Percentiles rank a stretch among this genome's conserved stretches.
Conservation (phyloP, 2,329 filamentous ascomycete species). For the Botrytis cinerea region DNA sequence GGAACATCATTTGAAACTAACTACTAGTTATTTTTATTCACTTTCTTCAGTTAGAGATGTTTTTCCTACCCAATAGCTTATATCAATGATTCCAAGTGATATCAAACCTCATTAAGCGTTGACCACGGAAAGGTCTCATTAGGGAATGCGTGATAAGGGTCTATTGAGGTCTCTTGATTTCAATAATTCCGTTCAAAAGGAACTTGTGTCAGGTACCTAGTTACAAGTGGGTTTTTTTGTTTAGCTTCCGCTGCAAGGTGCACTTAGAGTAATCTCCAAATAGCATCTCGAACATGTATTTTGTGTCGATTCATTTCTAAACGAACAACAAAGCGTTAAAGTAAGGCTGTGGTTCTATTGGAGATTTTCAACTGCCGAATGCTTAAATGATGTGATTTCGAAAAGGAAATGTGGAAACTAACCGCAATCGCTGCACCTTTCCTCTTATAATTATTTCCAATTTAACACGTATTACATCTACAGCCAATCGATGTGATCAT, state of each 20-base stretch:
- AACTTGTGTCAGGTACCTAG: background rate
- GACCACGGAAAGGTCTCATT: background rate
- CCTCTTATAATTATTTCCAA: background rate
- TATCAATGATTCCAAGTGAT: background rate
- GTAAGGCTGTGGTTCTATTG: background rate
- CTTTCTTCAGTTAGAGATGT: background rate
- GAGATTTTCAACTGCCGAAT: background rate
- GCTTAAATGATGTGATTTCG: background rate
- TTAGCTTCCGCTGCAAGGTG: background rate
- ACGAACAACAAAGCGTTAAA: background rate
- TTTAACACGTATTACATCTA: background rate
- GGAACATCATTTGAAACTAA: background rate
- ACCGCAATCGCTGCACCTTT: background rate
- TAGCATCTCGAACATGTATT: background rate
- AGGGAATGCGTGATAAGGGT: background rate
- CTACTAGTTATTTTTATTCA: background rate
- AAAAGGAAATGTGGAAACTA: background rate
- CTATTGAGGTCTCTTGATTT: background rate
- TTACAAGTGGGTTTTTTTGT: background rate
- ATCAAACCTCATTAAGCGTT: background rate
- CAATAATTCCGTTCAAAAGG: background rate
- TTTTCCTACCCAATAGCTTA: background rate
- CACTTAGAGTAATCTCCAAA: background rate
- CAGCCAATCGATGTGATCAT: background rate
- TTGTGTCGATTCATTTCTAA: background rate